These are phyloP conservation scores for Didymella pinodella DNA, from an alignment of 2,329 filamentous ascomycete genomes.

Conservation along the genomic window DNA sequence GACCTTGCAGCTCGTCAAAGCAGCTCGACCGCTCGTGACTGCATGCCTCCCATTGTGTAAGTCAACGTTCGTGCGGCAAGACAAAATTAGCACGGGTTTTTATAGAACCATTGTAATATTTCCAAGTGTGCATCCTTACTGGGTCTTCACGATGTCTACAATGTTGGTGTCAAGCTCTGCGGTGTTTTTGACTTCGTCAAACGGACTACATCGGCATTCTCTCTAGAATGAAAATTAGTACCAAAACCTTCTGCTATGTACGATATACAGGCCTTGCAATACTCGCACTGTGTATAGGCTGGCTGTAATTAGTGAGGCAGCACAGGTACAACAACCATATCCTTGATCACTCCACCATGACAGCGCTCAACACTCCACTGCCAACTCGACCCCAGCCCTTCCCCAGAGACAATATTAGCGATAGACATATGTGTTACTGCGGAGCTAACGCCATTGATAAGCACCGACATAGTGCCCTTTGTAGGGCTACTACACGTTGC, in stretches of 20 bases:
- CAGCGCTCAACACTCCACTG: neutral
- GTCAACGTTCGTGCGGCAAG: constrained; percentile 20
- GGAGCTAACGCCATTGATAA: neutral
- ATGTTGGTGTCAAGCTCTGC: constrained; percentile 47
- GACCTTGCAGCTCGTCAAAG: constrained; percentile 13
- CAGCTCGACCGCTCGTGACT: constrained; percentile 12
- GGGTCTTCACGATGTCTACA: constrained; percentile 32
- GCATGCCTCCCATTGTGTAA: constrained; percentile 23
- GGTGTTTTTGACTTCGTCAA: constrained; percentile 37
- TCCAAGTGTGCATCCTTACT: constrained; percentile 6
- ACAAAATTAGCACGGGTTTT: neutral
- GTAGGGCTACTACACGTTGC: neutral
- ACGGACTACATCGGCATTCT: constrained; percentile 15
- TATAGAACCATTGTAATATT: constrained; percentile 1
- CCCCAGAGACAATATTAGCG: neutral
- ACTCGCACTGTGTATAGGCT: neutral
- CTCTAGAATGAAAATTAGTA: neutral
- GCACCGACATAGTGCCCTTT: neutral
- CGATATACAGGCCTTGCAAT: neutral
- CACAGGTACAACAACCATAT: constrained; percentile 7
- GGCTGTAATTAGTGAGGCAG: neutral
- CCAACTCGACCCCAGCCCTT: neutral
- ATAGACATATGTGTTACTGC: neutral
- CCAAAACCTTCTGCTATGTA: neutral
- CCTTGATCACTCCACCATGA: constrained; percentile 1